These are phyloP conservation scores for Phytopythium delawarense DNA, from an alignment of 352 stramenopile species.

Conservation along the genomic window DNA sequence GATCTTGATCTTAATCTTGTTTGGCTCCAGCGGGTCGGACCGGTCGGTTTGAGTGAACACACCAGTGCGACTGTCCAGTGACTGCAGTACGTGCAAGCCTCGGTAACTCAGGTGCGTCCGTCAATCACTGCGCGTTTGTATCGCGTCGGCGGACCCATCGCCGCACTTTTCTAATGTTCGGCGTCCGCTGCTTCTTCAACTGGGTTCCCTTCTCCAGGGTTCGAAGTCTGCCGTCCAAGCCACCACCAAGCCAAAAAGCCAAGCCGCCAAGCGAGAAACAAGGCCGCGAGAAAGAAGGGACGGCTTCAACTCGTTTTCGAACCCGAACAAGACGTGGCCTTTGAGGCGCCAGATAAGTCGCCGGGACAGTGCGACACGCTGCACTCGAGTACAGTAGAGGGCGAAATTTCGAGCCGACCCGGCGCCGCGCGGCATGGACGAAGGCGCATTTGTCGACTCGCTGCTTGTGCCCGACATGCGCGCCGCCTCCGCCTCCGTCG, in stretches of 20 bases:
- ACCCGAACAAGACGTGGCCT: background rate
- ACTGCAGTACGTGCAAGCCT: background rate
- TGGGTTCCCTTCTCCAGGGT: background rate
- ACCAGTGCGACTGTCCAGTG: background rate
- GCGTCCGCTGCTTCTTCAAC: background rate
- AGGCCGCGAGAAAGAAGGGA: background rate
- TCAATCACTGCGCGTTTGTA: background rate
- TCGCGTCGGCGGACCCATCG: background rate
- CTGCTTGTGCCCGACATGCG: slow-evolving; percentile 52
- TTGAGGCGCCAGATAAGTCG: background rate
- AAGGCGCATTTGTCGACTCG: slow-evolving; percentile 68
- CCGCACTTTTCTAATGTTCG: background rate
- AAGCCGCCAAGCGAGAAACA: background rate
- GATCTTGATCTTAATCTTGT: slow-evolving; percentile 1
- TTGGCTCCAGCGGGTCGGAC: background rate
- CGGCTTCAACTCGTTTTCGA: background rate
- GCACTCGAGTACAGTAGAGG: background rate
- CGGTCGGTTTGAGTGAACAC: background rate
- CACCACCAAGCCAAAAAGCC: too few relatives aligned
- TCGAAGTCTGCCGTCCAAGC: background rate
- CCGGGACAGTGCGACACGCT: background rate
- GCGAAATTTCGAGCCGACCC: background rate
- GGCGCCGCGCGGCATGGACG: slow-evolving; percentile 32
- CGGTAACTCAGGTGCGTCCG: background rate
- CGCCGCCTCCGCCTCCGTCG: slow-evolving; percentile 12